Evolutionary conservation across 371 early-diverging fungal genomes (phyloP).

Genomic region (Mucor sp.): DNA sequence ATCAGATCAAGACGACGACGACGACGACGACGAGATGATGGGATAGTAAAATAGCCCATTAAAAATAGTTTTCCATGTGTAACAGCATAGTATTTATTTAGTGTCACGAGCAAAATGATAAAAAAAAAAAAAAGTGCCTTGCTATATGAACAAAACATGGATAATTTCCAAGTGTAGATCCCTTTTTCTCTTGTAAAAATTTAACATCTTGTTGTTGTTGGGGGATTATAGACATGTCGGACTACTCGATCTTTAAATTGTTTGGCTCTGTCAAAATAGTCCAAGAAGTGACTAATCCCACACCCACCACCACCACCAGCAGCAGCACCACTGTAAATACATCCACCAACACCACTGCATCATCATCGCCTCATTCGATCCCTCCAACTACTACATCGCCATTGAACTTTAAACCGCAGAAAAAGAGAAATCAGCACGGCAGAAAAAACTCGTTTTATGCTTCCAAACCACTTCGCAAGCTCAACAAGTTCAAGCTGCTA

Average conservation of each 20-base stretch:
- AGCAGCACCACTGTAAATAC: not conserved
- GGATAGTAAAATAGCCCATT: not conserved
- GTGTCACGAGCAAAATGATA: not conserved
- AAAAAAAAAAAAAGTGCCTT: no score
- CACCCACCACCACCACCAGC: not conserved
- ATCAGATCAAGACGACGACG: constrained; percentile 22
- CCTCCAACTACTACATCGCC: not conserved
- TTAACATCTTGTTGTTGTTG: no score
- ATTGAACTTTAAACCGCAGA: not conserved
- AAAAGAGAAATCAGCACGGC: constrained; percentile 6
- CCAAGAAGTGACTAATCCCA: constrained; percentile 24
- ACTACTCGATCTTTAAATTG: constrained; percentile 28
- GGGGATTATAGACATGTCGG: constrained; percentile 9
- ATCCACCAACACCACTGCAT: not conserved
- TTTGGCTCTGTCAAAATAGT: constrained; percentile 28
- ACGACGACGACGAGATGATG: not conserved
- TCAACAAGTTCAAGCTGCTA: constrained; percentile 18
- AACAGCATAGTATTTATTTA: not conserved
- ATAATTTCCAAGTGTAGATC: not conserved
- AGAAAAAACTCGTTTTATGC: constrained; percentile 30
- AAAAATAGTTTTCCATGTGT: not conserved
- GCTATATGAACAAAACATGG: not conserved
- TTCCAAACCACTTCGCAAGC: constrained; percentile 9
- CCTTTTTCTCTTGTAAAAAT: not conserved
- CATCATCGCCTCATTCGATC: not conserved